phyloP scores from a whole-genome alignment of 2,329 filamentous ascomycete species.

The Aspergillus sp. region DNA sequence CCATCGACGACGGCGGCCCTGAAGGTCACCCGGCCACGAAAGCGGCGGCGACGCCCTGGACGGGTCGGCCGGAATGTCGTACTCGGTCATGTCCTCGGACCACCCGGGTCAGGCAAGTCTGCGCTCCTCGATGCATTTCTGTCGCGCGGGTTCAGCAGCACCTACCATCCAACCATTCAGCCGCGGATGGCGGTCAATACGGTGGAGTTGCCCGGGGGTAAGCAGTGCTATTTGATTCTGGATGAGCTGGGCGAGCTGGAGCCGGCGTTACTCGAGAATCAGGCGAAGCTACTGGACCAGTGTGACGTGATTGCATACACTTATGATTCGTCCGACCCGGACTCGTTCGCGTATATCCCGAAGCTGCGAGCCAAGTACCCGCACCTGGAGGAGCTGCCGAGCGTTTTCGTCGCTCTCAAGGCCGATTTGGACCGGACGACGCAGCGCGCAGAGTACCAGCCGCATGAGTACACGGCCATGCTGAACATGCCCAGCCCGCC shows the following conservation, averaged over 20 bases:
- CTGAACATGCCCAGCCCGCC: constrained; percentile 78
- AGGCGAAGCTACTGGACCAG: constrained; percentile 69
- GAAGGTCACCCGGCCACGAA: constrained; percentile 86
- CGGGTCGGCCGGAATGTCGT: constrained; percentile 91
- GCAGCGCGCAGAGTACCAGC: constrained; percentile 83
- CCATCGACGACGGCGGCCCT: constrained; percentile 72
- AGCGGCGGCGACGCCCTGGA: constrained; percentile 69
- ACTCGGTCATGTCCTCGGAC: constrained; percentile 82
- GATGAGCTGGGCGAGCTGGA: constrained; percentile 95
- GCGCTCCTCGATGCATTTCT: constrained; percentile 85
- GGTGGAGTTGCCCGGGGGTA: constrained; percentile 88
- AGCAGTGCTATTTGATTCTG: constrained; percentile 92
- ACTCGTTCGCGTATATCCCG: constrained; percentile 88
- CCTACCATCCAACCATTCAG: constrained; percentile 91
- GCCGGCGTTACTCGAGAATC: constrained; percentile 86
- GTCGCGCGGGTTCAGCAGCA: constrained; percentile 70
- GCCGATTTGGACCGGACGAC: constrained; percentile 94
- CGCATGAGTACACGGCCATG: constrained; percentile 78
- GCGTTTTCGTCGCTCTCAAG: constrained; percentile 87
- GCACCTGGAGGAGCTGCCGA: constrained; percentile 78
- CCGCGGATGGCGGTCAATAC: constrained; percentile 90
- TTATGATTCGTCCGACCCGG: constrained; percentile 93
- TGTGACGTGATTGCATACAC: constrained; percentile 93
- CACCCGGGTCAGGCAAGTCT: constrained; percentile 80
- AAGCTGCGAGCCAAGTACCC: constrained; percentile 68